Conservation (phyloP, 495 filamentous ascomycete species). For the Penicillium soppii region DNA sequence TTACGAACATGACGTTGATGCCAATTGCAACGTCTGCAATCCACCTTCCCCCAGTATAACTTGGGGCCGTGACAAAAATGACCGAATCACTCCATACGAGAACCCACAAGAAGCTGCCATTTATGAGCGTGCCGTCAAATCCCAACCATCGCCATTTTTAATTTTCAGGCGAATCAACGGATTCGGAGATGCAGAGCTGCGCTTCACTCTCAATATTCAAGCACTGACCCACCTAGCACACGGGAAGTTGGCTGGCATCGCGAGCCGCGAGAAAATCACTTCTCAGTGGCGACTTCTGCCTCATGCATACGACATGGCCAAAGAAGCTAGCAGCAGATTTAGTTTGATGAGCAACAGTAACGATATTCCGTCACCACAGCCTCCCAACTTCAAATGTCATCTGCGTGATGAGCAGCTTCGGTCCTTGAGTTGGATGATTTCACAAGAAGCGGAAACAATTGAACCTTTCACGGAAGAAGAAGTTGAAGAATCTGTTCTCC, state of each 20-base stretch:
- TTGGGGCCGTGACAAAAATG: slow-evolving; percentile 33
- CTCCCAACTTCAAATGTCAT: slow-evolving; percentile 38
- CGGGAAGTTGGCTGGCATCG: slow-evolving; percentile 28
- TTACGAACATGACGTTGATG: not conserved
- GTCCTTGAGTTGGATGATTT: slow-evolving; percentile 65
- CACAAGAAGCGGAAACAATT: slow-evolving; percentile 51
- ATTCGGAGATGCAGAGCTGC: slow-evolving; percentile 28
- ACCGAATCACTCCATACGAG: slow-evolving; percentile 39
- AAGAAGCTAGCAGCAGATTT: slow-evolving; percentile 34
- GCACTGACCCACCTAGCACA: slow-evolving; percentile 57
- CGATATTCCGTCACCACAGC: slow-evolving; percentile 34
- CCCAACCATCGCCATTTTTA: slow-evolving; percentile 46
- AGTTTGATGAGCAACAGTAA: slow-evolving; percentile 43
- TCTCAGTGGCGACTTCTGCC: slow-evolving; percentile 54
- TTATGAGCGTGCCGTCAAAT: slow-evolving; percentile 50
- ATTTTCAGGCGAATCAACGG: slow-evolving; percentile 38
- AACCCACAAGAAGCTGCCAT: slow-evolving; percentile 42
- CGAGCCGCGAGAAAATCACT: slow-evolving; percentile 10
- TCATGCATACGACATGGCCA: slow-evolving; percentile 38
- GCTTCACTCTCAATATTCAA: slow-evolving; percentile 54
- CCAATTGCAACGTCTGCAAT: slow-evolving; percentile 38
- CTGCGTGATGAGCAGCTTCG: slow-evolving; percentile 56
- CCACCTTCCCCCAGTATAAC: slow-evolving; percentile 39
- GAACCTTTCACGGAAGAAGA: slow-evolving; percentile 61
- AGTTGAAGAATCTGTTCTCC: slow-evolving; percentile 63